Base-by-base conservation (phyloP, 345 rosid genomes). In the Hypericum perforatum region DNA sequence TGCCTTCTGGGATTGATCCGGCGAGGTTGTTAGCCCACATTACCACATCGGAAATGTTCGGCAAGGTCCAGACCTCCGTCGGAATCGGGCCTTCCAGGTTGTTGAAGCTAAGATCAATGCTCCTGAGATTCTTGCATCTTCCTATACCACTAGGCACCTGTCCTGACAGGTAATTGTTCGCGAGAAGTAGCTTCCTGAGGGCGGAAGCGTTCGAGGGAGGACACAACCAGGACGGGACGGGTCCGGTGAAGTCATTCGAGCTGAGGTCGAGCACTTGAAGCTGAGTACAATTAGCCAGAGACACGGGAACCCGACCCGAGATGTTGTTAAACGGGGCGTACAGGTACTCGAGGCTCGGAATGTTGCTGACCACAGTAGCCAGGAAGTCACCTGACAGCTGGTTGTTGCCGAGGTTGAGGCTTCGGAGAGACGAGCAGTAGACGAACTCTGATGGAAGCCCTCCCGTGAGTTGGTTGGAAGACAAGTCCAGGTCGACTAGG, bases 1-100 rank as follows among this genome's bases (percentile, higher is more conserved):
- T 80, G 48, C 69, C 80, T 54, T 82, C 74, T 0, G 97, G 96
- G 61, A 90, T 90, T 41, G 59, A 73, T 8, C 96, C 97, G 2
- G 87, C 78, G 60, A 90, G 85, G 67, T 84, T 86, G 68, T 90
- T 90, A 15, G 97, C 96, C 97, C 97, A 90, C 78, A 90, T 86
- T 49, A 84, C 86, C 73, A 90, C 59, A 53, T 90, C 89, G 2
- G 78, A 62, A 29, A 90, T 80, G 62, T 76, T 69, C 9, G 94
- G 96, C 54, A 90, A 70, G 29, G 52, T 64, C 96, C 97, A 90
- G 63, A 90, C 59, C 66, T 65, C 77, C 0, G 13, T 41, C 4
- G 97, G 96, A 42, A 90, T 81, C 11, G 80, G 58, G 32, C 94
- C 97, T 0, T 43, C 70, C 38, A 90, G 63, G 64, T 64, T 76